Percentiles rank a stretch among this genome's conserved stretches.
Conservation (phyloP, 768 basidiomycete species). For the Coprinopsis cinerea region DNA sequence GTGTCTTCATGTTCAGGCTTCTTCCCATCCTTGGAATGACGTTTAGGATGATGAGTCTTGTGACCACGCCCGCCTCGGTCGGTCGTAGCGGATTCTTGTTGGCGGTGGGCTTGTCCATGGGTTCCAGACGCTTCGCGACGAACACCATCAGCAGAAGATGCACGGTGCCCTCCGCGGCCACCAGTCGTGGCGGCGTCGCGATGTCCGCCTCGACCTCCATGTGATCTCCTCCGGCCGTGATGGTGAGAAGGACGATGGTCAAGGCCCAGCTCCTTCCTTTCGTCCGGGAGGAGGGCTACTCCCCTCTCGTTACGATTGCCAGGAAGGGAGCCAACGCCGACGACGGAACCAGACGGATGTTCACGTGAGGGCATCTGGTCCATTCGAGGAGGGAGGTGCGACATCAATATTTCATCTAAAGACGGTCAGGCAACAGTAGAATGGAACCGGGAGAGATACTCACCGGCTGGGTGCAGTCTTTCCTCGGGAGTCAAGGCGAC, state of each 20-base stretch:
- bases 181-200: no score
- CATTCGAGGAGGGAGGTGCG: not conserved
- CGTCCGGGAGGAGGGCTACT: conserved; percentile 17
- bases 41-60: no score
- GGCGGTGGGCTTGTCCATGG: no score
- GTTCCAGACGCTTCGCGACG: no score
- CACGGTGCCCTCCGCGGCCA: no score
- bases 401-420: not conserved
- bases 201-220: no score
- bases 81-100: no score
- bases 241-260: not conserved
- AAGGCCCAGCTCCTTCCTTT: conserved; percentile 14
- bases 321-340: conserved; percentile 17
- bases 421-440: not conserved
- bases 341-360: conserved; percentile 11
- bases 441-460: not conserved
- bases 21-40: no score
- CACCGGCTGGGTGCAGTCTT: conserved; percentile 3
- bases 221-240: not conserved
- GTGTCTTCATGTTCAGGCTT: no score
- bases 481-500: conserved; percentile 47
- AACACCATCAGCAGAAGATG: no score
- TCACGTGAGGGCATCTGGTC: conserved; percentile 13
- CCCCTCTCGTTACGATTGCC: conserved; percentile 13
- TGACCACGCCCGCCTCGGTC: no score